These are phyloP conservation scores for Sclerotinia minor DNA, from an alignment of 2,329 filamentous ascomycete genomes.

Conservation along the genomic window DNA sequence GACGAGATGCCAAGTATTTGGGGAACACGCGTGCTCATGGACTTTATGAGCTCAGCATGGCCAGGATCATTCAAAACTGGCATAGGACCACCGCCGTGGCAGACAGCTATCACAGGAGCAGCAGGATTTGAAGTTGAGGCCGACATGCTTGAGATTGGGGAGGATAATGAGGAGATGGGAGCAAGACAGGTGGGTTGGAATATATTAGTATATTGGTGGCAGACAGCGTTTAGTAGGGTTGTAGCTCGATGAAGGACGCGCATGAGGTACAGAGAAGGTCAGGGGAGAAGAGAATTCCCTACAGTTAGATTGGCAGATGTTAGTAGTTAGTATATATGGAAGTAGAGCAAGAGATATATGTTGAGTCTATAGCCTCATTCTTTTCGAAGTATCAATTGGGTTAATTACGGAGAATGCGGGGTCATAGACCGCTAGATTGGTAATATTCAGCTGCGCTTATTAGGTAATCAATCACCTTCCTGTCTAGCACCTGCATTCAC, in stretches of 20 bases:
- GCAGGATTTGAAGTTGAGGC: not conserved
- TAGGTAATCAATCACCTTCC: not conserved
- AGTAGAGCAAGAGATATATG: slow-evolving; percentile 7
- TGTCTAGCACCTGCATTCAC: not conserved
- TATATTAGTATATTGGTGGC: slow-evolving; percentile 20
- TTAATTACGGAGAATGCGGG: slow-evolving; percentile 11
- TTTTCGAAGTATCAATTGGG: not conserved
- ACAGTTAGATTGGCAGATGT: not conserved
- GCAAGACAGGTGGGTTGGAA: slow-evolving; percentile 13
- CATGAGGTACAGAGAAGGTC: slow-evolving; percentile 1
- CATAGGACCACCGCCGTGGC: slow-evolving; percentile 50
- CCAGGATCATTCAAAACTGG: slow-evolving; percentile 57
- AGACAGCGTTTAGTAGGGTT: slow-evolving; percentile 8
- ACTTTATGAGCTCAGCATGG: slow-evolving; percentile 53
- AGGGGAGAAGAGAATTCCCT: not conserved
- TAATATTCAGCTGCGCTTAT: slow-evolving; percentile 11
- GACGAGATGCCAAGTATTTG: slow-evolving; percentile 56
- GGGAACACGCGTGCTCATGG: slow-evolving; percentile 55
- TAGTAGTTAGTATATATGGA: not conserved
- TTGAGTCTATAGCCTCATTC: not conserved
- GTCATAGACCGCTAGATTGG: not conserved
- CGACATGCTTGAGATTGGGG: slow-evolving; percentile 11
- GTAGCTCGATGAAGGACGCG: not conserved
- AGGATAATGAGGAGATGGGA: not conserved
- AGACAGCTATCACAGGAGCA: slow-evolving; percentile 33